phyloP scores from a whole-genome alignment of 805 yeast genomes.

The Zygotorulaspora sp. region DNA sequence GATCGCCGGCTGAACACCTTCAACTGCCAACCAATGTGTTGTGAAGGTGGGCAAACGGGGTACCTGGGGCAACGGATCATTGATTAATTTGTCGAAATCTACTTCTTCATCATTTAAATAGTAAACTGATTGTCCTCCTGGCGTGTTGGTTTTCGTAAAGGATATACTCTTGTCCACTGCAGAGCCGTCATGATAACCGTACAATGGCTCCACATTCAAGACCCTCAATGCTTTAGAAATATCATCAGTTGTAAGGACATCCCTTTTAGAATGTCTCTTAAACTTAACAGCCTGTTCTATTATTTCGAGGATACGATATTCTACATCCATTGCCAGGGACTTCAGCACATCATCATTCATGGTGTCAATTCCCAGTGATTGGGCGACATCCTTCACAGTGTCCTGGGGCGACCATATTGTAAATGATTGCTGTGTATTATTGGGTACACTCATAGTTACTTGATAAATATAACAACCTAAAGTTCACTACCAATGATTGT shows the following conservation, averaged over 20 bases:
- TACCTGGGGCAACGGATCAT: slow-evolving; percentile 91
- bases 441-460: not conserved
- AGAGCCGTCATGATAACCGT: slow-evolving; percentile 62
- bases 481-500: no score
- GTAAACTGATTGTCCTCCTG: slow-evolving; percentile 89
- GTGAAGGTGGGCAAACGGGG: slow-evolving; percentile 91
- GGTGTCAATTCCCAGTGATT: slow-evolving; percentile 70
- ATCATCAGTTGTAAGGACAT: slow-evolving; percentile 74
- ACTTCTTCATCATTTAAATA: slow-evolving; percentile 90
- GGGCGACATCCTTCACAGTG: slow-evolving; percentile 95
- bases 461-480: no score
- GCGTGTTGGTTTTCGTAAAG: slow-evolving; percentile 84
- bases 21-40: slow-evolving; percentile 96
- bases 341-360: slow-evolving; percentile 90
- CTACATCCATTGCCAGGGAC: slow-evolving; percentile 98
- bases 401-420: slow-evolving; percentile 97
- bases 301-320: slow-evolving; percentile 91
- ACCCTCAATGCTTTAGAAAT: slow-evolving; percentile 76
- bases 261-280: slow-evolving; percentile 90
- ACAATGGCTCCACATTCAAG: slow-evolving; percentile 89
- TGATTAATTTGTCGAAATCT: slow-evolving; percentile 88
- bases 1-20: slow-evolving; percentile 96
- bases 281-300: slow-evolving; percentile 93
- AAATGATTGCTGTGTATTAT: slow-evolving; percentile 49
- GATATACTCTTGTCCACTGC: slow-evolving; percentile 51